phyloP scores from a whole-genome alignment of 345 rosid species.

The Rhizophora apiculata region DNA sequence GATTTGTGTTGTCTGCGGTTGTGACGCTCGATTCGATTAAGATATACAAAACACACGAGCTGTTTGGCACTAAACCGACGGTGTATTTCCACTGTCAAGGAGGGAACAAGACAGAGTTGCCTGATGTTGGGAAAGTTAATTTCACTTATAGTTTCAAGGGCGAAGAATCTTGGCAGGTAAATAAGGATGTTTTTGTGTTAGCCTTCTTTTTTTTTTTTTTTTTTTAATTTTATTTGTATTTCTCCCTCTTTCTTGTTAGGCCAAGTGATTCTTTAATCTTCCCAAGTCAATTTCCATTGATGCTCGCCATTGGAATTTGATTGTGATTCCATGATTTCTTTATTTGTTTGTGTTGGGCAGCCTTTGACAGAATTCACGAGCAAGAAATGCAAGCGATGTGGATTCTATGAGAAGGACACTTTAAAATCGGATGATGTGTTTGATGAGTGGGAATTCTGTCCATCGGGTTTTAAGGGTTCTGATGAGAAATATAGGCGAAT shows the following conservation, averaged over 20 bases:
- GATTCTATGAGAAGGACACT: conserved; percentile 67
- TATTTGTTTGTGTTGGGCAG: conserved; percentile 28
- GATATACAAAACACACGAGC: conserved; percentile 27
- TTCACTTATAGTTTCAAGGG: conserved; percentile 25
- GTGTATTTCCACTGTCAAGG: conserved; percentile 32
- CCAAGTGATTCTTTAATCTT: not conserved
- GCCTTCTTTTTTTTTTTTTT: not conserved
- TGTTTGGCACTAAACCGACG: conserved; percentile 14
- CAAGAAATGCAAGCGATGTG: conserved; percentile 92
- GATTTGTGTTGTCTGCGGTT: conserved; percentile 13
- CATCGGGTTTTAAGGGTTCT: conserved; percentile 57
- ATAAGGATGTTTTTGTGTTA: no score
- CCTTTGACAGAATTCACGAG: conserved; percentile 57
- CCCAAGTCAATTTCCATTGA: not conserved
- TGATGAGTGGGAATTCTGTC: conserved; percentile 91
- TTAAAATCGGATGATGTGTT: conserved; percentile 54
- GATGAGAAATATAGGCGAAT: conserved; percentile 50
- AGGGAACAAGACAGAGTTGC: conserved; percentile 20
- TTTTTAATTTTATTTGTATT: not conserved
- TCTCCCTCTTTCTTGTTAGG: not conserved
- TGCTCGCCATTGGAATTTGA: not conserved
- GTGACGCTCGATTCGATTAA: conserved; percentile 26
- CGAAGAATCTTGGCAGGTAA: conserved; percentile 33
- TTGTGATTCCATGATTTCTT: not conserved
- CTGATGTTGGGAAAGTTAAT: conserved; percentile 27